phyloP scores from a whole-genome alignment of 1,284 basidiomycete genomes.

The Ustilago nuda region DNA sequence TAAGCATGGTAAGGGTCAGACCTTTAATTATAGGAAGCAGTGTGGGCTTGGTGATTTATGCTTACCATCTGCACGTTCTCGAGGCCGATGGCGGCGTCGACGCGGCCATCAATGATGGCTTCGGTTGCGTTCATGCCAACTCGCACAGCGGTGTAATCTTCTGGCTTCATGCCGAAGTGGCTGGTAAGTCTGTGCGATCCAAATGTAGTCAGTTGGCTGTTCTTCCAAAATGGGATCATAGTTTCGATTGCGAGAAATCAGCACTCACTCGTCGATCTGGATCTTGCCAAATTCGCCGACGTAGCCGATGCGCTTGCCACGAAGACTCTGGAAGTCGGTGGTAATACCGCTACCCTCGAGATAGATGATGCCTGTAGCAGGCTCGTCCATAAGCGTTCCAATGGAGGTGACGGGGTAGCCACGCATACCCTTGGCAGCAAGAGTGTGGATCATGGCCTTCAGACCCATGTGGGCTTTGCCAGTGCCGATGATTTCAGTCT shows the following conservation, averaged over 20 bases:
- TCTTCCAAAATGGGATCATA: too few relatives aligned
- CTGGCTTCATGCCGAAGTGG: slow-evolving; percentile 63
- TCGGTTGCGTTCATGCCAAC: slow-evolving; percentile 70
- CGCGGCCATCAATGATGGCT: slow-evolving; percentile 69
- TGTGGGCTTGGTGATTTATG: neutral
- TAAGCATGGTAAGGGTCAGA: neutral
- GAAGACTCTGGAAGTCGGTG: slow-evolving; percentile 68
- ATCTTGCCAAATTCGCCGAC: slow-evolving; percentile 71
- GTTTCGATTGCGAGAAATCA: neutral
- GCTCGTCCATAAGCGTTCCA: slow-evolving; percentile 70
- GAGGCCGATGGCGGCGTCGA: slow-evolving; percentile 70
- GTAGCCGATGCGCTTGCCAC: slow-evolving; percentile 71
- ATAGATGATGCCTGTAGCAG: slow-evolving; percentile 71
- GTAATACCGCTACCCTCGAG: slow-evolving; percentile 69
- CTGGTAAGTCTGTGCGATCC: slow-evolving; percentile 41
- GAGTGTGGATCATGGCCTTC: slow-evolving; percentile 70
- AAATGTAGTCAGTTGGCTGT: too few relatives aligned
- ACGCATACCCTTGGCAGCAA: slow-evolving; percentile 69
- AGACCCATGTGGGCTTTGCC: slow-evolving; percentile 70
- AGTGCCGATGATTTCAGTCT: slow-evolving; percentile 67
- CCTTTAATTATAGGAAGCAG: neutral
- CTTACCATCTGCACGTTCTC: slow-evolving; percentile 69
- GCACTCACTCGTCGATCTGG: slow-evolving; percentile 65
- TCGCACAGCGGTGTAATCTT: slow-evolving; percentile 70
- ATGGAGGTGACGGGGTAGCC: slow-evolving; percentile 69